Evolutionary conservation across 2,329 filamentous ascomycete species (phyloP), one percentile per base, ranked within the genome.

Genomic region (Aureobasidium musti): DNA sequence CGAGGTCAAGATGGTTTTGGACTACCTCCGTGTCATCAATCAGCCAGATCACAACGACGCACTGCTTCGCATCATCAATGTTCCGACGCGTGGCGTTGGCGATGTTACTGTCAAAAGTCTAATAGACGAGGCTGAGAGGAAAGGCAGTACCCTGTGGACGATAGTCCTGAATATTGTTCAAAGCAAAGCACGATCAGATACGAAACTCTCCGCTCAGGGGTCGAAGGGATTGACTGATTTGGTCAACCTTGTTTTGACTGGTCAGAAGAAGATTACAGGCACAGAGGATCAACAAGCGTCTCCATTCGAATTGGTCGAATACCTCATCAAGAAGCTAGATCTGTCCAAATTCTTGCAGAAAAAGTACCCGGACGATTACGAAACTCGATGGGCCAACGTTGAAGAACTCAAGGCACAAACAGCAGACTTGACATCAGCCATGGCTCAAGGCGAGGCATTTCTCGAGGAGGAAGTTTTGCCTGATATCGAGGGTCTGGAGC

Each of bases 11-110:
- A 83, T 92, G 7, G 76, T 98, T 0, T 79, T 98, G 4, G 92
- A 97, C 75, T 98, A 99, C 75, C 82, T 98, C 17, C 86, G 92
- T 37, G 89, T 96, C 3, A 87, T 97, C 37, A 87, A 91, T 73
- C 90, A 96, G 69, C 91, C 92, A 1, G 85, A 91, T 53, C 93
- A 96, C 74, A 96, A 93, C 71, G 93, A 97, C 74, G 91, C 92
- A 0, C 79, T 98, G 0, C 85, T 89, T 4, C 86, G 92, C 37
- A 87, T 97, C 66, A 88, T 98, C 74, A 98, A 98, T 73, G 84
- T 89, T 0, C 95, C 94, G 0, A 84, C 89, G 33, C 85, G 94
- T 64, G 89, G 90, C 33, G 86, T 98, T 61, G 94, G 95, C 13
- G 91, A 94, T 7, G 82, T 82, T 5, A 96, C 92, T 0, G 82